These are phyloP conservation scores for Cicer arietinum DNA, from an alignment of 306 rosid species.

Conservation along the genomic window DNA sequence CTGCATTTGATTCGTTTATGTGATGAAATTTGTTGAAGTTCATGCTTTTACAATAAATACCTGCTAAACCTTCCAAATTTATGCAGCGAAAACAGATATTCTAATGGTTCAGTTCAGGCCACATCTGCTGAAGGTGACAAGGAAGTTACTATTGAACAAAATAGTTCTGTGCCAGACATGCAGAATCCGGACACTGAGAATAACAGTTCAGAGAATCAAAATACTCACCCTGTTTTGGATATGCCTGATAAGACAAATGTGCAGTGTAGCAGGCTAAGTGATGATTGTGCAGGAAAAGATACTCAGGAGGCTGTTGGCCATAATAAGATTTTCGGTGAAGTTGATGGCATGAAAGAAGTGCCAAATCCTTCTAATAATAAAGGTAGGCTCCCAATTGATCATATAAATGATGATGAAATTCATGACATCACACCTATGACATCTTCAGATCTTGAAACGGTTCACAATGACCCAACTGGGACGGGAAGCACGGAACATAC, in stretches of 20 bases:
- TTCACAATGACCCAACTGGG: slow-evolving; percentile 43
- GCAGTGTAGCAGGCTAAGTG: slow-evolving; percentile 49
- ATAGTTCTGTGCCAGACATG: slow-evolving; percentile 44
- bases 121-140: slow-evolving; percentile 45
- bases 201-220: slow-evolving; percentile 46
- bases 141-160: slow-evolving; percentile 51
- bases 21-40: slow-evolving; percentile 35
- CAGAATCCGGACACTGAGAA: slow-evolving; percentile 45
- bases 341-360: slow-evolving; percentile 44
- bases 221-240: slow-evolving; percentile 23
- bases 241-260: slow-evolving; percentile 42
- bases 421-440: slow-evolving; percentile 33
- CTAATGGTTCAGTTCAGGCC: slow-evolving; percentile 48
- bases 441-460: slow-evolving; percentile 48
- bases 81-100: slow-evolving; percentile 56
- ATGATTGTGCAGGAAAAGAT: slow-evolving; percentile 48
- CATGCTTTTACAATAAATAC: slow-evolving; percentile 33
- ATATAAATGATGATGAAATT: slow-evolving; percentile 44
- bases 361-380: slow-evolving; percentile 47
- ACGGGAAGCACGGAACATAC: slow-evolving; percentile 46
- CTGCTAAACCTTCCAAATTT: slow-evolving; percentile 40
- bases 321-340: slow-evolving; percentile 47
- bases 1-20: slow-evolving; percentile 25
- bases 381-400: slow-evolving; percentile 41
- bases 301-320: slow-evolving; percentile 45